Evolutionary conservation across 257 asterid species (phyloP), one percentile per base, ranked within the genome.

Genomic region (Ballota nigra): DNA sequence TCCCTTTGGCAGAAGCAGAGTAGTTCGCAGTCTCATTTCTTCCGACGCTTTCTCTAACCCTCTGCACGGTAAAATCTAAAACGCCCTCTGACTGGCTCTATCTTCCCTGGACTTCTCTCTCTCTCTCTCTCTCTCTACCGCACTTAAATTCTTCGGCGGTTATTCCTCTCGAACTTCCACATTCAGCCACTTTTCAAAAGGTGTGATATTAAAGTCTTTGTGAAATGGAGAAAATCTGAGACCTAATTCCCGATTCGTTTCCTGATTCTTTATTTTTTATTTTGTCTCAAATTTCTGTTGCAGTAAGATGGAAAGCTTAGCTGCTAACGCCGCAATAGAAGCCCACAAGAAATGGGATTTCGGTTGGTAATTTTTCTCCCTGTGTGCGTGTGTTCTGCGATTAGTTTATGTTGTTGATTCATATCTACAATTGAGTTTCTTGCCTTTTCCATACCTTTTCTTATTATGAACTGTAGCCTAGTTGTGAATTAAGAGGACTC

Each of bases 331-430:
- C 58, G 63, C 79, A 24, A 18, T 36, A 22, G 79, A 63, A 45
- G 63, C 86, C 63, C 84, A 63, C 9, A 62, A 20, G 72, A 75
- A 80, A 63, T 91, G 87, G 96, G 97, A 84, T 20, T 91, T 87
- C 84, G 79, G 76, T 38, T 89, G 97, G 96, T 87, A 63, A 38
- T 45, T 60, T 33, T 31, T 36, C 38, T 4, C 8, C 49, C n/a
- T 41, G 29, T 26, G 29, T 26, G 1, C 29, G 29, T 26, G 3
- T 26, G 3, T 26, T 26, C 29, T 26, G 29, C 1, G 29, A 3
- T 26, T 26, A 1, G 29, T 26, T 26, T 26, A 26, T 26, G 29
- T 26, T 26, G 49, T 41, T 41, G 49, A 41, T 41, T 9, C 13
- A 8, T 38, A 4, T 38, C 45, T 38, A 38, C 15, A 11, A 38